Evolutionary conservation across 176 grass and related monocot genomes (phyloP).

Genomic region (Rhynchospora breviuscula): DNA sequence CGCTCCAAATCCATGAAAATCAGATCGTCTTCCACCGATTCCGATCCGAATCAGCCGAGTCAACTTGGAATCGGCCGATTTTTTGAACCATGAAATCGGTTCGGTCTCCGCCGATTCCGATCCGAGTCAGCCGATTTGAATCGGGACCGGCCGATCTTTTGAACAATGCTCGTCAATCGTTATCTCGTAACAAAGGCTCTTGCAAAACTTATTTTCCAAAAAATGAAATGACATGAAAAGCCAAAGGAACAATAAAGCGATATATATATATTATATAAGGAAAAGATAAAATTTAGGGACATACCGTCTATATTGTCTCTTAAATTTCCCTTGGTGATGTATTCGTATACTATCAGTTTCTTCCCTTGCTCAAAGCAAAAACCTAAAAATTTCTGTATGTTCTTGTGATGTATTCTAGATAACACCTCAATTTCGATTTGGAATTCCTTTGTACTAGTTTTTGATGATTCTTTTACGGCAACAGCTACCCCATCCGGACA

Average conservation of each 20-base stretch:
- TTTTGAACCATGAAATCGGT: no score
- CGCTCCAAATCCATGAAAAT: no score
- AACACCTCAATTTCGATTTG: constrained; percentile 82
- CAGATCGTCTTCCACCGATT: no score
- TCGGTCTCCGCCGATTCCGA: no score
- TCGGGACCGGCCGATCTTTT: no score
- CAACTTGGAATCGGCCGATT: no score
- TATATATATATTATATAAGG: neutral
- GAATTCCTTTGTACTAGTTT: constrained; percentile 38
- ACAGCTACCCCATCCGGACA: constrained; percentile 1
- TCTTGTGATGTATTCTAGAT: constrained; percentile 80
- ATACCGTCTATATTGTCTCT: constrained; percentile 50
- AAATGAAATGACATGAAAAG: neutral
- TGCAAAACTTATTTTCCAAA: neutral
- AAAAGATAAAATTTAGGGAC: neutral
- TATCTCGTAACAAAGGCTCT: no score
- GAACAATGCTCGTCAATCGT: no score
- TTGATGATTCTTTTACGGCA: constrained; percentile 49
- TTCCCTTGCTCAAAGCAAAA: constrained; percentile 66
- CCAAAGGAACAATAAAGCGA: neutral
- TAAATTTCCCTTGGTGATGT: constrained; percentile 55
- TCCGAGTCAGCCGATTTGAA: no score
- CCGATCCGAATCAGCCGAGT: no score
- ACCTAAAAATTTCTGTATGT: constrained; percentile 58
- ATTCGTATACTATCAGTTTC: constrained; percentile 38